Conservation (phyloP, 768 basidiomycete species). For the Phylloporus arenicola region DNA sequence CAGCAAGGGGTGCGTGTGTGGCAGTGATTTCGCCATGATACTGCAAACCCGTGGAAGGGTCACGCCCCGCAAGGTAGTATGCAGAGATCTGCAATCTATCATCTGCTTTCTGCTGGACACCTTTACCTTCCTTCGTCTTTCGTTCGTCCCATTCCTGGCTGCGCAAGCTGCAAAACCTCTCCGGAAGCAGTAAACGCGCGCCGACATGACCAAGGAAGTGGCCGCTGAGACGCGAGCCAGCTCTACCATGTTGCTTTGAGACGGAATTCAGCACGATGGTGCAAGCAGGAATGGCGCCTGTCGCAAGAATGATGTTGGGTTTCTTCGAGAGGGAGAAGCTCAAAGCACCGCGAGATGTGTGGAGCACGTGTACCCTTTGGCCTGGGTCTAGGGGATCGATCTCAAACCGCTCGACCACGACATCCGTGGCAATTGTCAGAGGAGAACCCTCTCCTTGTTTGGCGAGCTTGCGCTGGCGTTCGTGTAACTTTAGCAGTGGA, state of each 20-base stretch:
- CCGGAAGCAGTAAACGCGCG: conserved; percentile 6
- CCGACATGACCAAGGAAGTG: conserved; percentile 12
- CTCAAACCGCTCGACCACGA: conserved; percentile 8
- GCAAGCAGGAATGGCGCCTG: conserved; percentile 16
- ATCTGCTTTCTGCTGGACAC: not conserved
- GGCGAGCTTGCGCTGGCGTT: conserved; percentile 11
- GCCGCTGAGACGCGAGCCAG: conserved; percentile 12
- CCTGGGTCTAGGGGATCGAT: conserved; percentile 8
- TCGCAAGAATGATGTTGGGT: conserved; percentile 18
- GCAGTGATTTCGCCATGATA: conserved; percentile 12
- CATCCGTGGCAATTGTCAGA: conserved; percentile 13
- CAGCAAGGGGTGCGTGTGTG: conserved; percentile 7
- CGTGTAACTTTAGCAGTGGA: conserved; percentile 10
- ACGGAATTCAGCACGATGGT: conserved; percentile 18
- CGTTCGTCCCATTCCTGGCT: not conserved
- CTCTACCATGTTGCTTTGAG: conserved; percentile 6
- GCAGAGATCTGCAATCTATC: conserved; percentile 1
- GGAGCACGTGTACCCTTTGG: conserved; percentile 5
- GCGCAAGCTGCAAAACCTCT: not conserved
- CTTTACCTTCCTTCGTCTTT: not conserved
- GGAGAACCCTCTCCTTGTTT: conserved; percentile 8
- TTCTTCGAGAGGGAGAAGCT: conserved; percentile 6
- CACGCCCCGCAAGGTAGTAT: conserved; percentile 8
- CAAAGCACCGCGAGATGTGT: conserved; percentile 14
- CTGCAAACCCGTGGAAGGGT: conserved; percentile 1